These are phyloP conservation scores for Aaosphaeria pasadenensis DNA, from an alignment of 2,329 filamentous ascomycete species.

Conservation along the genomic window DNA sequence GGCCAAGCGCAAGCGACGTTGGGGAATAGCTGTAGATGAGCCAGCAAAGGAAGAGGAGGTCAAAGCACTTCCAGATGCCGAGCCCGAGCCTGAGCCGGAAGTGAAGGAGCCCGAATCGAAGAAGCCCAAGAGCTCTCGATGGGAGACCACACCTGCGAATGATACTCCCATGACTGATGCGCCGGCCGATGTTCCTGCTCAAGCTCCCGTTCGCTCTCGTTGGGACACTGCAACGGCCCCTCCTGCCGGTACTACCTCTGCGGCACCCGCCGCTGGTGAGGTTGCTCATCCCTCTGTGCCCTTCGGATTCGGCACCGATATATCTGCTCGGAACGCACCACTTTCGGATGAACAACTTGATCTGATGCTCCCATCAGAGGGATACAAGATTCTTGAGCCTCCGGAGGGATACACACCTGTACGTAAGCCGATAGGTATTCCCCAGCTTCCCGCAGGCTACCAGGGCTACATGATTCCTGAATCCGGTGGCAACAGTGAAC, in stretches of 20 bases:
- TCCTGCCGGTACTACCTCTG: background rate
- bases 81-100: constrained; percentile 3
- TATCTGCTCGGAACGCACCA: constrained; percentile 73
- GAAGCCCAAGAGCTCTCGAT: constrained; percentile 69
- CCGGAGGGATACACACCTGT: constrained; percentile 89
- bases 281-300: constrained; percentile 39
- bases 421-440: constrained; percentile 69
- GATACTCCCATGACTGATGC: constrained; percentile 49
- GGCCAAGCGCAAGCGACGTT: constrained; percentile 72
- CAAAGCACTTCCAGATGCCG: constrained; percentile 2
- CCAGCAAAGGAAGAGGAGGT: constrained; percentile 8
- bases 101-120: constrained; percentile 15
- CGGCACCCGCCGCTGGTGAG: constrained; percentile 17
- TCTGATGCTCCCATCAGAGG: constrained; percentile 82
- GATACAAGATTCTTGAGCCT: constrained; percentile 87
- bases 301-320: constrained; percentile 75
- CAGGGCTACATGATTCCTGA: constrained; percentile 98
- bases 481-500: constrained; percentile 70
- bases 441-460: constrained; percentile 63
- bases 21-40: constrained; percentile 47
- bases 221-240: constrained; percentile 32
- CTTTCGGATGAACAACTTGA: constrained; percentile 94
- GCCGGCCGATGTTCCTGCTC: constrained; percentile 23
- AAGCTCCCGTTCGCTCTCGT: constrained; percentile 25
- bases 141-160: constrained; percentile 61